A percentile compares a stretch with the other conserved stretches of the same genome.
These are phyloP conservation scores for Talaromyces sp. DNA, from an alignment of 2,329 filamentous ascomycete genomes.

Conservation along the genomic window DNA sequence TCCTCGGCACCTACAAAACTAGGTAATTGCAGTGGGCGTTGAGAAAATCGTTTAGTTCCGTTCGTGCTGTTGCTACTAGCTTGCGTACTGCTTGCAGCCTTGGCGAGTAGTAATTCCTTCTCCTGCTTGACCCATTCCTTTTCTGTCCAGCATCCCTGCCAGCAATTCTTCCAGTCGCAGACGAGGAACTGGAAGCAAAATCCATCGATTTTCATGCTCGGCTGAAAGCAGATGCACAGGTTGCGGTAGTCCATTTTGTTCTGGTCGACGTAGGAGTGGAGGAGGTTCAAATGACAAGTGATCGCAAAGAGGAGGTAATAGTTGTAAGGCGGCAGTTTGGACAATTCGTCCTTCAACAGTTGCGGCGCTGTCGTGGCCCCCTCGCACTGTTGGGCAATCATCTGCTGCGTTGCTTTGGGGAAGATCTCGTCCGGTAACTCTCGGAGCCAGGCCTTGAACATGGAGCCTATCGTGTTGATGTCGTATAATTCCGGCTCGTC, in stretches of 20 bases:
- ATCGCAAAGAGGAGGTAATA: slow-evolving; percentile 97
- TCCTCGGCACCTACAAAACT: slow-evolving; percentile 9
- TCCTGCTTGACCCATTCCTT: slow-evolving; percentile 66
- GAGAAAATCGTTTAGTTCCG: slow-evolving; percentile 6
- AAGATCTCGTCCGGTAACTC: slow-evolving; percentile 93
- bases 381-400: slow-evolving; percentile 73
- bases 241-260: slow-evolving; percentile 99
- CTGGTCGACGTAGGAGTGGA: slow-evolving; percentile 86
- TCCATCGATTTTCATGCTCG: slow-evolving; percentile 91
- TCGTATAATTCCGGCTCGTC: slow-evolving; percentile 85
- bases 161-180: slow-evolving; percentile 92
- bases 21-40: slow-evolving; percentile 1
- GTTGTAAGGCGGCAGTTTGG: slow-evolving; percentile 91
- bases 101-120: slow-evolving; percentile 30
- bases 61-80: slow-evolving; percentile 20
- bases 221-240: slow-evolving; percentile 93
- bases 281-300: slow-evolving; percentile 87
- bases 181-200: slow-evolving; percentile 96
- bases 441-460: slow-evolving; percentile 94
- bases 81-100: slow-evolving; percentile 17
- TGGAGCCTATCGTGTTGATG: slow-evolving; percentile 91
- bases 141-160: slow-evolving; percentile 93
- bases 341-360: slow-evolving; percentile 83
- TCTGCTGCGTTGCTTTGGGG: slow-evolving; percentile 75
- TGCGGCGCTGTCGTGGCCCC: slow-evolving; percentile 78